Evolutionary conservation across 208 protist genomes (phyloP).

Genomic region (Crithidia sp.): DNA sequence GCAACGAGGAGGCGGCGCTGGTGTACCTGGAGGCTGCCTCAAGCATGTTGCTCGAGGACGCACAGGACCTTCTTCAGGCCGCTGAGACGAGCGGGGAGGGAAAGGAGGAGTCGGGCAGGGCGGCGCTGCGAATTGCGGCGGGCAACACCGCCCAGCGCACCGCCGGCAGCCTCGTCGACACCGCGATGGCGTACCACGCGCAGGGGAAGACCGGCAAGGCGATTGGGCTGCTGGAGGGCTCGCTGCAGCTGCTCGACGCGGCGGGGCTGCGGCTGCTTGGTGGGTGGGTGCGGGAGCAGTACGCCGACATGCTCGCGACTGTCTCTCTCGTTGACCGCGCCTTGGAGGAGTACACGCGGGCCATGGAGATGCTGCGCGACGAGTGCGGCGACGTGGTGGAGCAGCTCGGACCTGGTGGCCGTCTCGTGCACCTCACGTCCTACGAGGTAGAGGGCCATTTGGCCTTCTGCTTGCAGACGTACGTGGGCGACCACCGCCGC

Average conservation of each 20-base stretch:
- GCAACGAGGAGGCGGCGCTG: slow-evolving; percentile 26
- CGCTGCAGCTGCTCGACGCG: slow-evolving; percentile 49
- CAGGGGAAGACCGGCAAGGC: slow-evolving; percentile 52
- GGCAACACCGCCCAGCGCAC: slow-evolving; percentile 48
- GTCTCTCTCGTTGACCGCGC: slow-evolving; percentile 67
- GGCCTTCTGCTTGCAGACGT: slow-evolving; percentile 71
- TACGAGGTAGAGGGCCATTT: slow-evolving; percentile 70
- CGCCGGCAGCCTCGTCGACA: slow-evolving; percentile 60
- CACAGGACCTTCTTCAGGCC: slow-evolving; percentile 34
- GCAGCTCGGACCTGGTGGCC: slow-evolving; percentile 36
- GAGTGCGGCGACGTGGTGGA: slow-evolving; percentile 16
- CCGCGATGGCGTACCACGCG: slow-evolving; percentile 54
- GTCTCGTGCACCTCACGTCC: slow-evolving; percentile 34
- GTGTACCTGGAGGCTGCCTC: slow-evolving; percentile 74
- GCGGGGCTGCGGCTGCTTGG: slow-evolving; percentile 45
- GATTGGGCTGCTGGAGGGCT: slow-evolving; percentile 67
- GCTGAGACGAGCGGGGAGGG: background rate
- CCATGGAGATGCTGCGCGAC: slow-evolving; percentile 54
- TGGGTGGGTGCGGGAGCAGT: slow-evolving; percentile 65
- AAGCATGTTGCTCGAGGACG: slow-evolving; percentile 63
- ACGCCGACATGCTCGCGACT: slow-evolving; percentile 62
- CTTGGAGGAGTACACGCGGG: slow-evolving; percentile 50
- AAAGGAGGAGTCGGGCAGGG: background rate
- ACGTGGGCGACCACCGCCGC: slow-evolving; percentile 73
- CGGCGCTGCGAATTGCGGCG: slow-evolving; percentile 11